Base-by-base conservation (phyloP, 257 asterid species). In the Ligustrum vulgare region DNA sequence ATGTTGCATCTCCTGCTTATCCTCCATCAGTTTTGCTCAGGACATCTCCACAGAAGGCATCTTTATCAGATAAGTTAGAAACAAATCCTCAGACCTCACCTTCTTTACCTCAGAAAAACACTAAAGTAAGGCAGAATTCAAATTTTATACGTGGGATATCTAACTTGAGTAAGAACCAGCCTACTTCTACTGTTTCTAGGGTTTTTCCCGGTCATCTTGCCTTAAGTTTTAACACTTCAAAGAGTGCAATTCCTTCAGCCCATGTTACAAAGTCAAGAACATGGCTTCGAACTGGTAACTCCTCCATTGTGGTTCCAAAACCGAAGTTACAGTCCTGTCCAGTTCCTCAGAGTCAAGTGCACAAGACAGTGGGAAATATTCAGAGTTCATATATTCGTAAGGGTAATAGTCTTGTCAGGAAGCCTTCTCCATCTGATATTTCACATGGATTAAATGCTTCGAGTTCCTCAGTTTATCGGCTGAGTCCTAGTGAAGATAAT, bases 371-470 rank as follows among this genome's bases (percentile, higher is more conserved):
- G 71, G 73, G 71, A 7, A 72, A 63, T 62, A 51, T 43, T 69
- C 87, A 70, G 58, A 87, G 75, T 77, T 85, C 96, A 67, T 94
- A 93, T 85, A 71, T 87, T 67, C 91, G 98, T 58, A 89, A 88
- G 87, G 97, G 96, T 72, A 92, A 94, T 80, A 89, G 94, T 82
- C 89, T 94, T 54, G 92, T 91, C 66, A 87, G 99, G 77, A 89
- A 87, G 68, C 80, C 89, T 80, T 81, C 85, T 34, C 82, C 76
- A 8, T 81, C 91, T 80, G 80, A 58, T 70, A 8, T 77, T 81
- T 72, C 87, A 67, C 79, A 77, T 75, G 86, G 84, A 72, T 75
- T 75, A 34, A 88, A 76, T 67, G 79, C 87, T 83, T 78, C 84
- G 35, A 83, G 78, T 76, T 56, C 86, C 81, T 82, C 84, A 32